These are phyloP conservation scores for Aspergillus heteromorphus DNA, from an alignment of 495 filamentous ascomycete genomes.

Conservation along the genomic window DNA sequence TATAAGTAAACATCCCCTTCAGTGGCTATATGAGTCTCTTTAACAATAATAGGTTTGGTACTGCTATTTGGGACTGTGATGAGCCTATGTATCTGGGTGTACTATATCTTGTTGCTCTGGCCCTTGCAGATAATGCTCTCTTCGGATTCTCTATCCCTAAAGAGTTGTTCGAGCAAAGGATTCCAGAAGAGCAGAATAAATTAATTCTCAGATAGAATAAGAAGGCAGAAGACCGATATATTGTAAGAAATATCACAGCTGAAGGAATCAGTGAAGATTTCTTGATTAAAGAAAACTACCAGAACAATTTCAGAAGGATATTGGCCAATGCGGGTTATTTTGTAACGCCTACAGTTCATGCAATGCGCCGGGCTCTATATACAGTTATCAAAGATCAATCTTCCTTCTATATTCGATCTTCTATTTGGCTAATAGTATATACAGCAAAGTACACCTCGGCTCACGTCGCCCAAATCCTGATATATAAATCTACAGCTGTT, in stretches of 20 bases:
- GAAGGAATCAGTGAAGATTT: constrained; percentile 1
- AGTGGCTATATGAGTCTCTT: neutral
- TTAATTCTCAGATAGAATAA: constrained; percentile 5
- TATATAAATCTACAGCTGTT: neutral
- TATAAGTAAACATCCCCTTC: constrained; percentile 1
- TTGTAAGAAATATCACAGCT: constrained; percentile 1
- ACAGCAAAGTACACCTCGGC: constrained; percentile 3
- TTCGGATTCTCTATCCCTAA: neutral
- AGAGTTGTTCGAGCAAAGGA: constrained; percentile 10
- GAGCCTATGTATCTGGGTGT: neutral
- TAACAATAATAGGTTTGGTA: constrained; percentile 6
- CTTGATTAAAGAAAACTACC: constrained; percentile 2
- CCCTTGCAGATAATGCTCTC: constrained; percentile 6
- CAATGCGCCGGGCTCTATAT: constrained; percentile 5
- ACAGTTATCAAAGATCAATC: neutral
- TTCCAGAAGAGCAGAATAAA: constrained; percentile 1
- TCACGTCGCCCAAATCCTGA: constrained; percentile 3
- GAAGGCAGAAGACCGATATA: neutral
- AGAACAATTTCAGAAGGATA: neutral
- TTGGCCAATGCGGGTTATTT: constrained; percentile 4
- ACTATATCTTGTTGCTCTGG: constrained; percentile 4
- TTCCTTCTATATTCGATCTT: neutral
- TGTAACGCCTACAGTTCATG: constrained; percentile 3
- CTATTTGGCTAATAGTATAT: constrained; percentile 2
- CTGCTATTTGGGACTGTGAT: constrained; percentile 6